Base-by-base conservation (phyloP, 768 basidiomycete genomes). In the Hericium alpestre region DNA sequence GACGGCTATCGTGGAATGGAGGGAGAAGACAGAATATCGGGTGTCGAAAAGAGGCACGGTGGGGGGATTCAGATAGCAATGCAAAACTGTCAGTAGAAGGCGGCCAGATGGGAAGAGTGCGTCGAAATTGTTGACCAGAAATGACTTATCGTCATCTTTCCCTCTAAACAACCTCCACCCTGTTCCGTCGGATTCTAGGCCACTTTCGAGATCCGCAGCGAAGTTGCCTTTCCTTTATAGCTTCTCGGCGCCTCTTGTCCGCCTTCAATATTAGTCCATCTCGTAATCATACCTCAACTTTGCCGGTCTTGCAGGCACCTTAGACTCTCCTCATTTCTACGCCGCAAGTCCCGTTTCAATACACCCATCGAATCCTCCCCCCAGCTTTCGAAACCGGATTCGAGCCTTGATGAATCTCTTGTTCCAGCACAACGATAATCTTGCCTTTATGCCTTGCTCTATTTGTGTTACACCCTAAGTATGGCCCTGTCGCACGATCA, bases 1-100 rank as follows among this genome's bases (percentile, higher is more conserved):
- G 57, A 56, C 55, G 59, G 49, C 46, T 51, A 48, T 20, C 20
- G 39, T 9, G 23, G 43, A 50, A 54, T 20, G 23, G 40, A 40
- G 57, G 27, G 55, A 46, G 18, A 15, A 47, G 41, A 40, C 32
- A 32, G 32, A 10, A 32, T 32, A 32, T 32, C 16, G 43, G 16
- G 43, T 46, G 43, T n/a, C n/a, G 20, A 20, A 46, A 46, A 20
- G 43, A 46, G 43, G 43, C 43, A 46, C 20, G 43, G 15, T 46
- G 43, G 16, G 43, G 43, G 20, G 43, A 46, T n/a, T 13, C 20
- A 32, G 32, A 32, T 7, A 32, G 7, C 32, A 32, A 32, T 32
- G 32, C 32, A 32, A 32, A 32, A 32, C 6, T 32, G 32, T 32
- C 32, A 32, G 6, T 32, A 32, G 32, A 32, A 32, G 32, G 9